These are phyloP conservation scores for Podila verticillata DNA, from an alignment of 192 early-diverging fungal genomes.

Conservation along the genomic window DNA sequence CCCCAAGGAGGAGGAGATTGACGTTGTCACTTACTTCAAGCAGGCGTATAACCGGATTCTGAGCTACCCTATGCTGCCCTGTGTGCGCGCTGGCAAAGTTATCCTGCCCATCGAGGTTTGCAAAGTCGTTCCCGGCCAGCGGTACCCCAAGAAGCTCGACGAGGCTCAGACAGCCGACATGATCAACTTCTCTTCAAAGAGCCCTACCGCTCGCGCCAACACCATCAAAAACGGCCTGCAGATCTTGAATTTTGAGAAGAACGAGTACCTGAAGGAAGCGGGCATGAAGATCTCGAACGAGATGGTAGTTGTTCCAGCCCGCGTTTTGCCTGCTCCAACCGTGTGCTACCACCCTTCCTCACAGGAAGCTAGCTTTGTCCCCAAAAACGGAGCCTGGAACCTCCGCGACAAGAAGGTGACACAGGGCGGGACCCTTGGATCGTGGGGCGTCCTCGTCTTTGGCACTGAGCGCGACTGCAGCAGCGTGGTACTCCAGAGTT, in stretches of 20 bases:
- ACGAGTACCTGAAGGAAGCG: constrained; percentile 81
- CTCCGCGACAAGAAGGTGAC: constrained; percentile 83
- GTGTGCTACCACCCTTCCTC: constrained; percentile 68
- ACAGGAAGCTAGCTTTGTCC: constrained; percentile 58
- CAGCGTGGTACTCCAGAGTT: constrained; percentile 67
- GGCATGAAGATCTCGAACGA: constrained; percentile 73
- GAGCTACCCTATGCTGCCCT: constrained; percentile 81
- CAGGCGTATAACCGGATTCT: constrained; percentile 76
- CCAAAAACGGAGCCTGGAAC: constrained; percentile 87
- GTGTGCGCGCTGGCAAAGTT: constrained; percentile 72
- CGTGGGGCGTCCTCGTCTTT: constrained; percentile 86
- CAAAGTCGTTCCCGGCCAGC: constrained; percentile 83
- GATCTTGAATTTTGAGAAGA: constrained; percentile 71
- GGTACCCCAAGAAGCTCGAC: constrained; percentile 84
- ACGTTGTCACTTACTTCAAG: constrained; percentile 79
- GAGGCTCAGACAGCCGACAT: constrained; percentile 93
- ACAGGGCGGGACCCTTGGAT: constrained; percentile 74
- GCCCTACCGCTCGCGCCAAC: constrained; percentile 79
- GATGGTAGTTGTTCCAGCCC: constrained; percentile 74
- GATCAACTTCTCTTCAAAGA: constrained; percentile 93
- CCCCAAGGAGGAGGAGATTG: constrained; percentile 57
- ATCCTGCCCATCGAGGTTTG: constrained; percentile 91
- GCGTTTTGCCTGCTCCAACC: constrained; percentile 81
- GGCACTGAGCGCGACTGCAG: constrained; percentile 65
- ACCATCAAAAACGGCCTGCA: constrained; percentile 81